Base-by-base conservation (phyloP, 1,139 yeast species). In the Nakaseomyces uthaithaninus region DNA sequence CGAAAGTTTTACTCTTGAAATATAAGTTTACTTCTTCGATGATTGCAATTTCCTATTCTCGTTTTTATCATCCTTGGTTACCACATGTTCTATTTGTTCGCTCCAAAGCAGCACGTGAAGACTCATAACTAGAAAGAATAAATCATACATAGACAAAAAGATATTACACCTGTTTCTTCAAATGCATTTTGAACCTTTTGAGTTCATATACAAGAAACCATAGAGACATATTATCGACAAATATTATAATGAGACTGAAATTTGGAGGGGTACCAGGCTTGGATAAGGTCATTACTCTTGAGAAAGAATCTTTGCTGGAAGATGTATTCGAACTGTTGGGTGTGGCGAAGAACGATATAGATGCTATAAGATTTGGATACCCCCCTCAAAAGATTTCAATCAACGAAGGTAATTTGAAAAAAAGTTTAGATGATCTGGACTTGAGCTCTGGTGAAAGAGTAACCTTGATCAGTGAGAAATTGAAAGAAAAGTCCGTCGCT, bases 361-460 rank as follows among this genome's bases (percentile, higher is more conserved):
- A 41, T 4, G 54, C 49, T 16, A 59, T 79, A 38, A 70, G 72
- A 45, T 60, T 54, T 22, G 89, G 87, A 9, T 80, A 73, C 49
- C 89, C 89, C 2, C 84, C 84, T 0, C 69, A 65, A 46, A 47
- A 63, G 2, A 46, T 80, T 2, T 65, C 63, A 16, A 43, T 71
- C 7, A 40, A 41, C 11, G 50, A 44, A 14, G 45, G 42, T 4
- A 37, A 41, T 3, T 28, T 45, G 15, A 33, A 38, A 2, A 38
- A 33, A 6, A 43, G 52, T 2, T 51, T 77, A 3, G 53, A 49
- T 2, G 68, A 64, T 5, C 49, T 70, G 10, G 77, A 77, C 1
- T 64, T 80, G 11, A 59, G 66, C 31, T 65, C 70, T 43, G 86
- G 86, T 2, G 87, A 80, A 43, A 80, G 74, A 50, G 44, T 57